Base-by-base conservation (phyloP, 768 basidiomycete species). In the Tricholoma terreum region DNA sequence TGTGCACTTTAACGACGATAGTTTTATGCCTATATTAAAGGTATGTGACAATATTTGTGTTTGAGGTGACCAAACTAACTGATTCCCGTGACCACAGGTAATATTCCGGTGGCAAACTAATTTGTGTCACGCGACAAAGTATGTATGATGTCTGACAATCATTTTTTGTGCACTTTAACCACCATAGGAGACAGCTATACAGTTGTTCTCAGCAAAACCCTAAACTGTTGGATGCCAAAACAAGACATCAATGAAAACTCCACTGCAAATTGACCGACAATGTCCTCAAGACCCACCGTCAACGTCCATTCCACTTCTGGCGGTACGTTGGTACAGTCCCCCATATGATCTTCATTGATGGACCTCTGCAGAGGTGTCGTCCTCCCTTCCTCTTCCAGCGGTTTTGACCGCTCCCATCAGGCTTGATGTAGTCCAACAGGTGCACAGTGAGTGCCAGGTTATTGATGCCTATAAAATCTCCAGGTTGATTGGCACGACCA, bases 391-490 rank as follows among this genome's bases (percentile, higher is more conserved):
- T 56, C 90, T 95, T 66, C 94, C 96, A 52, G 93, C 94, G 68
- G 97, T 99, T 71, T 80, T 99, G 70, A 95, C 94, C 67, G 97
- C 96, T 36, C 96, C 97, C 69, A 98, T 99, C 77, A 84, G 97
- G 76, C 86, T 96, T 71, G 97, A 99, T 84, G 94, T 99, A 64
- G 96, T 99, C 67, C 84, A 92, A 60, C 94, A 94, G 76, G 93
- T 99, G 58, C 95, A 98, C 91, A 99, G 97, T 98, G 75, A 79
- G 92, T 85, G 70, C 35, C 50, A n/a, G 30, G 21, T 53, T 34
- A 19, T 27, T 6, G 0, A 12, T 10, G 14, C 9, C 31, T 8
- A 2, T 10, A 42, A n/a, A 24, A 30, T 34, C 10, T 11, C 42
- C 30, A 17, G 58, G 34, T 65, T 64, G 55, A 65, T 42, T n/a